Base-by-base conservation (phyloP, 768 basidiomycete genomes). In the Leucosporidium scottii region DNA sequence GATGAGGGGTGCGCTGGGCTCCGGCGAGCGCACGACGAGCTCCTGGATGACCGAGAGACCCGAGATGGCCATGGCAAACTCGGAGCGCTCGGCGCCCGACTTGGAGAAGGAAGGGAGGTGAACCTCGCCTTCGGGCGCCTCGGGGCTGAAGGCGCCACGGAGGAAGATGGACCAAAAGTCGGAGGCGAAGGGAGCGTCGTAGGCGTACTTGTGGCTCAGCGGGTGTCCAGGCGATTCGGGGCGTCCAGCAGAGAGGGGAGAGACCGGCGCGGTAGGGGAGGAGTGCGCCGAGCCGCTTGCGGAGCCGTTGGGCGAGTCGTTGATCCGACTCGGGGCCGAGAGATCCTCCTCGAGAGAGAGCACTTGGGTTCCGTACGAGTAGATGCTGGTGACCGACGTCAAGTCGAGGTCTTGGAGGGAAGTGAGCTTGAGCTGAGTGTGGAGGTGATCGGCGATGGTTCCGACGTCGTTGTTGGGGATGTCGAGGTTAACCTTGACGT, bases 21-120 rank as follows among this genome's bases (percentile, higher is more conserved):
- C 64, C 21, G 62, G 65, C 1, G 59, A 39, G 1, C 27, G 58
- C 18, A 74, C 67, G 61, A 74, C 66, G 44, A 71, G 71, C 61
- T 75, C 73, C 55, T 75, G 74, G 12, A 74, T 28, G 49, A 71
- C 69, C 48, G 68, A 67, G 44, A 73, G 64, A 6, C 59, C 60
- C n/a, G 57, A 36, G n/a, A 75, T 53, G 59, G 56, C 70, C 49
- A 66, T 50, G n/a, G 55, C 47, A 48, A 75, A 54, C 1, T 54
- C 65, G 34, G 51, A 56, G 15, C 73, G 70, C 25, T 70, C 69
- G 15, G 58, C 50, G n/a, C 49, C n/a, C 18, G 51, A 34, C 62
- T 69, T 69, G 30, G 62, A 36, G n/a, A 72, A 53, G 10, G 4
- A 60, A 21, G 70, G 23, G 18, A 61, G 39, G 51, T 48, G 3